Percentiles rank a stretch among this genome's conserved stretches.
These are phyloP conservation scores for Lachancea lanzarotensis DNA, from an alignment of 805 yeast species.

Conservation along the genomic window DNA sequence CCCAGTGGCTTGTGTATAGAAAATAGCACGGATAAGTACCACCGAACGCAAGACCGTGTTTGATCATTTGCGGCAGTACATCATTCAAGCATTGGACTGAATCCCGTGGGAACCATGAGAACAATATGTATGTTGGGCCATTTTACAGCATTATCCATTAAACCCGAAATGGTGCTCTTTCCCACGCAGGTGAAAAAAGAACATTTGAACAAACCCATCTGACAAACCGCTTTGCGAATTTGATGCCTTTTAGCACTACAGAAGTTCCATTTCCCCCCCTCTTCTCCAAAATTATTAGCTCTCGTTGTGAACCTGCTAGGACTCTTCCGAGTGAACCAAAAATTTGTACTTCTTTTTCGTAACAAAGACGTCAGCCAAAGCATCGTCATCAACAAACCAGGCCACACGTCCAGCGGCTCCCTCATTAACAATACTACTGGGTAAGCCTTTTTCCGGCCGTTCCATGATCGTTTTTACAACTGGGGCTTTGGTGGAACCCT, in stretches of 20 bases:
- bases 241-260: background rate
- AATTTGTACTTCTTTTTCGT: constrained; percentile 30
- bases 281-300: background rate
- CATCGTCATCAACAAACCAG: constrained; percentile 96
- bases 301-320: background rate
- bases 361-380: constrained; percentile 65
- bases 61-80: background rate
- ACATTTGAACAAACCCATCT: too few relatives aligned
- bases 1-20: constrained; percentile 33
- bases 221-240: background rate
- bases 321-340: constrained; percentile 3
- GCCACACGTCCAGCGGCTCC: constrained; percentile 94
- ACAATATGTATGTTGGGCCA: too few relatives aligned
- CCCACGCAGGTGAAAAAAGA: too few relatives aligned
- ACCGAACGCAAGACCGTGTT: background rate
- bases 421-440: constrained; percentile 88
- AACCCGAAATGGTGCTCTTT: too few relatives aligned
- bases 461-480: constrained; percentile 88
- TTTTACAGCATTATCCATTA: too few relatives aligned
- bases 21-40: background rate
- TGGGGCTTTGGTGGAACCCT: constrained; percentile 93
- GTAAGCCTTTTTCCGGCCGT: constrained; percentile 93
- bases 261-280: background rate
- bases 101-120: too few relatives aligned
- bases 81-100: too few relatives aligned